phyloP scores from a whole-genome alignment of 306 rosid species.

The Canavalia gladiata region DNA sequence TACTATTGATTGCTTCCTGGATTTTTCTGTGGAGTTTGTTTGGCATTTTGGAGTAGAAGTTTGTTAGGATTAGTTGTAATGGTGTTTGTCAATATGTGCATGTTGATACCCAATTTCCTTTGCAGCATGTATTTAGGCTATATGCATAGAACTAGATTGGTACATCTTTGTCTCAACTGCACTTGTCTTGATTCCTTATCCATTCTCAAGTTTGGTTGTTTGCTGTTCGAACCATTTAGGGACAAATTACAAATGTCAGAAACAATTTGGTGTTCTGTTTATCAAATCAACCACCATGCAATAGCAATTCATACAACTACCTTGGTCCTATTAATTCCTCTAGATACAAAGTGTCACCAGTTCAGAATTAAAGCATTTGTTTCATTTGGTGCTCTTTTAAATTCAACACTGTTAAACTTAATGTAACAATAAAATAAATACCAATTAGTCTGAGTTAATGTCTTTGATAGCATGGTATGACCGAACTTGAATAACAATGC shows the following conservation, averaged over 20 bases:
- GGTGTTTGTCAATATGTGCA: conserved; percentile 48
- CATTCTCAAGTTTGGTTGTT: conserved; percentile 21
- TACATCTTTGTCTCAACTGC: neutral
- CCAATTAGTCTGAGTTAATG: neutral
- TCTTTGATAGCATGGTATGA: conserved; percentile 15
- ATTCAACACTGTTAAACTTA: conserved; percentile 11
- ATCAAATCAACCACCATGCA: neutral
- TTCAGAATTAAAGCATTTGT: neutral
- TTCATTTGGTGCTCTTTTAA: conserved; percentile 14
- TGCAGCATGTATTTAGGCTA: conserved; percentile 13
- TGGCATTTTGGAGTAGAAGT: conserved; percentile 34
- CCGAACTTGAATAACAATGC: neutral
- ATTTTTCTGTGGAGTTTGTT: neutral
- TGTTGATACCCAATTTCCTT: conserved; percentile 33
- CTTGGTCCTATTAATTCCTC: conserved; percentile 25
- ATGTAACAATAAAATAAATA: neutral
- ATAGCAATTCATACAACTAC: conserved; percentile 28
- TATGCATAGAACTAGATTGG: neutral
- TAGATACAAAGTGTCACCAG: neutral
- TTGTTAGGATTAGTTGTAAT: neutral
- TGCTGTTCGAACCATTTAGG: conserved; percentile 10
- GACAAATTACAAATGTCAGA: neutral
- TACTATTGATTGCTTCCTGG: neutral
- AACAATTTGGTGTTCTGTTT: conserved; percentile 4
- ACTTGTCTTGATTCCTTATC: neutral